phyloP scores from a whole-genome alignment of 306 rosid species.

The Quercus parvula region DNA sequence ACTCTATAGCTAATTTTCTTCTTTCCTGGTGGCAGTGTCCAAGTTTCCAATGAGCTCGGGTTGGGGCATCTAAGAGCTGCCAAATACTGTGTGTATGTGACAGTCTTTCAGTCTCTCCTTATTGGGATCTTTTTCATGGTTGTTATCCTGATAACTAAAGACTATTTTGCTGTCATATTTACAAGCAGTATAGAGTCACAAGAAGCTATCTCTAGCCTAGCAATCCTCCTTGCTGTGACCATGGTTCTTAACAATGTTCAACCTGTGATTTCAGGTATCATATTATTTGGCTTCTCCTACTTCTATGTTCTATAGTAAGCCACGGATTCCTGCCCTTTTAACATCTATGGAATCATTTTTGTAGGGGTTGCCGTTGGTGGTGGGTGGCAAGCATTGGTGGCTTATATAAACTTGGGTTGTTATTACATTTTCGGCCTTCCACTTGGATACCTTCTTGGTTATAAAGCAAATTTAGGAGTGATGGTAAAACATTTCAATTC shows the following conservation, averaged over 20 bases:
- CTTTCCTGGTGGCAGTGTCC: constrained; percentile 31
- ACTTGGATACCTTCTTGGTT: constrained; percentile 67
- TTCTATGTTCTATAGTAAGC: background rate
- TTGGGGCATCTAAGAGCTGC: constrained; percentile 69
- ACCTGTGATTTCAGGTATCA: constrained; percentile 79
- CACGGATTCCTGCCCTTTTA: background rate
- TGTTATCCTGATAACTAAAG: constrained; percentile 44
- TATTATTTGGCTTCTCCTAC: background rate
- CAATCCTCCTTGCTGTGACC: constrained; percentile 63
- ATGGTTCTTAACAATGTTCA: constrained; percentile 85
- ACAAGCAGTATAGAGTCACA: constrained; percentile 51
- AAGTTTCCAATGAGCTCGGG: constrained; percentile 78
- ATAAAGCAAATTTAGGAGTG: constrained; percentile 55
- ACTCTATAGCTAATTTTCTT: background rate
- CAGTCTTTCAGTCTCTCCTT: constrained; percentile 61
- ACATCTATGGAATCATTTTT: constrained; percentile 7
- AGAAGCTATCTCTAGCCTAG: constrained; percentile 51
- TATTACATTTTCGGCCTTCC: constrained; percentile 85
- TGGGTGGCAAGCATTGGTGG: constrained; percentile 90
- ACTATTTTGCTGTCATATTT: constrained; percentile 54
- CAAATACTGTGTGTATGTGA: constrained; percentile 67
- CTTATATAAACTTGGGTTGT: constrained; percentile 72
- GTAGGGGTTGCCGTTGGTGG: constrained; percentile 93
- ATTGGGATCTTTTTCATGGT: constrained; percentile 58
- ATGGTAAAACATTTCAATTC: constrained; percentile 36